Conservation (phyloP, 2,329 filamentous ascomycete genomes). For the Fusarium sp. region DNA sequence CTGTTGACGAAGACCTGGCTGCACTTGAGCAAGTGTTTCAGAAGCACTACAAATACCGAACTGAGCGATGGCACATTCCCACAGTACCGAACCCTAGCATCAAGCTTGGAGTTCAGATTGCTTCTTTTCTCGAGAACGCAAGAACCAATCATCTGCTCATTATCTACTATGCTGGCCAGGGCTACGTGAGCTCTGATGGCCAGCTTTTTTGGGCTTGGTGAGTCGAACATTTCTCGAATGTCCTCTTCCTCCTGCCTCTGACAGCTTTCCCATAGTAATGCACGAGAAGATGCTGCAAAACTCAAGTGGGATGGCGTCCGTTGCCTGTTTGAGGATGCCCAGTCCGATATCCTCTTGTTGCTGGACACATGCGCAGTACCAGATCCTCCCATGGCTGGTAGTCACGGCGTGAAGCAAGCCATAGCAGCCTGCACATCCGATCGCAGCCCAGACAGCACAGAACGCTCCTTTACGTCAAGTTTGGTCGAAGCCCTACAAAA, state of each 20-base stretch:
- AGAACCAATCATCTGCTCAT: conserved; percentile 70
- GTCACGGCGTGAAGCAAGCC: conserved; percentile 69
- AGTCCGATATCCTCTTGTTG: conserved; percentile 71
- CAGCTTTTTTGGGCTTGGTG: conserved; percentile 76
- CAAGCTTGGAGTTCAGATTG: conserved; percentile 71
- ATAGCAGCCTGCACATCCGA: conserved; percentile 71
- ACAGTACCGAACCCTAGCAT: conserved; percentile 68
- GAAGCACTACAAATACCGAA: conserved; percentile 70
- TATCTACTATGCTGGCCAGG: conserved; percentile 73
- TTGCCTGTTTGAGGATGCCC: conserved; percentile 71
- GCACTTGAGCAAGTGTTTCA: conserved; percentile 68
- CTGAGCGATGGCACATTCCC: conserved; percentile 71
- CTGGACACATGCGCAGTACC: conserved; percentile 71
- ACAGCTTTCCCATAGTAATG: conserved; percentile 60
- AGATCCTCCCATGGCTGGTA: conserved; percentile 62
- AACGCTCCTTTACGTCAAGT: conserved; percentile 69
- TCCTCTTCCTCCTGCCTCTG: conserved; percentile 48
- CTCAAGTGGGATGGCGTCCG: conserved; percentile 73
- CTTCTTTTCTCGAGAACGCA: conserved; percentile 69
- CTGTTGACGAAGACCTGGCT: conserved; percentile 64
- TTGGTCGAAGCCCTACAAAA: conserved; percentile 67
- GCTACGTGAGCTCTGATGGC: conserved; percentile 68
- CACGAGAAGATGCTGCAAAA: conserved; percentile 68
- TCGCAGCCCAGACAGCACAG: conserved; percentile 57
- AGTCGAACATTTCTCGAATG: conserved; percentile 50